Conservation (phyloP, 78 protist genomes). For the Acrasis kona region DNA sequence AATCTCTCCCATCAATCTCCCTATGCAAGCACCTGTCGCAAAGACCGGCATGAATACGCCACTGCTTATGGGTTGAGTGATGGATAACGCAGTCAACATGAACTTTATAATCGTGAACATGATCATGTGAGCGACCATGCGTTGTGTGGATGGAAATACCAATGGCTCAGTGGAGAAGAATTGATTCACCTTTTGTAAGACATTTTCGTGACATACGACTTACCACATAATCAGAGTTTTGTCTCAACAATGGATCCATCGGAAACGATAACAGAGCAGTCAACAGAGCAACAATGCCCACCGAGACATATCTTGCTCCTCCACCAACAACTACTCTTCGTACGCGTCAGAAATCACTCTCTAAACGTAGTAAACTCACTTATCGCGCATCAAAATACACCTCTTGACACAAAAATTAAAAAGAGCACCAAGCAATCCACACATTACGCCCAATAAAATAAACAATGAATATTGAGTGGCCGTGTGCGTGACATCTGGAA, state of each 20-base stretch:
- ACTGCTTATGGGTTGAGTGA: slow-evolving; percentile 47
- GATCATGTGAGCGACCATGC: too few species aligned
- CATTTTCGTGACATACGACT: neutral
- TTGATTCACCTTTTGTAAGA: too few species aligned
- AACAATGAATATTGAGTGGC: slow-evolving; percentile 11
- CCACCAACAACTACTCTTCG: too few species aligned
- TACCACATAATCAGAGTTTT: neutral
- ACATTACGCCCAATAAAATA: slow-evolving; percentile 42
- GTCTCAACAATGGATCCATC: neutral
- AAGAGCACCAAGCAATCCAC: slow-evolving; percentile 49
- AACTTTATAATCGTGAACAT: neutral
- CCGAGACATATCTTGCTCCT: neutral
- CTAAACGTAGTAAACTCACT: too few species aligned
- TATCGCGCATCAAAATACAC: neutral
- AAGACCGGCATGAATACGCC: slow-evolving; percentile 64
- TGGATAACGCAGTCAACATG: slow-evolving; percentile 30
- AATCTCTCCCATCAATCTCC: slow-evolving; percentile 51
- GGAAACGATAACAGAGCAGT: neutral
- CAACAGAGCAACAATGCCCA: neutral
- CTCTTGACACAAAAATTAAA: neutral
- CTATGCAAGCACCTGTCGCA: slow-evolving; percentile 56
- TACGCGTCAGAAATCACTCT: too few species aligned
- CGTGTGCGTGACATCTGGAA: slow-evolving; percentile 7
- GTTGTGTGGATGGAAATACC: too few species aligned
- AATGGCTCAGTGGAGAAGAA: too few species aligned